A percentile compares a stretch with the other conserved stretches of the same genome.
These are phyloP conservation scores for Paraleonurus japonicus DNA, from an alignment of 257 asterid species.

Conservation along the genomic window DNA sequence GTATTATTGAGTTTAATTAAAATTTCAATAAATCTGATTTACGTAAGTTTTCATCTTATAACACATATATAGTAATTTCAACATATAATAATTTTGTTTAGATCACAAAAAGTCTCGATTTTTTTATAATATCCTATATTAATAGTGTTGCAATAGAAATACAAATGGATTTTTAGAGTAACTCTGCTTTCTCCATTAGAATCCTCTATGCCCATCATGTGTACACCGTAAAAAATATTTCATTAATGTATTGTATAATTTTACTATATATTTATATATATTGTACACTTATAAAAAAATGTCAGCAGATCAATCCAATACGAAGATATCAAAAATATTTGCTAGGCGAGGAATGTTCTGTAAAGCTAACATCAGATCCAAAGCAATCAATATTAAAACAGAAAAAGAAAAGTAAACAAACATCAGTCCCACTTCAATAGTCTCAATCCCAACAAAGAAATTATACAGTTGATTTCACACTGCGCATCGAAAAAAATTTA, in stretches of 20 bases:
- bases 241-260: background rate
- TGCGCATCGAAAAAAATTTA: no score
- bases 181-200: no score
- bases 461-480: background rate
- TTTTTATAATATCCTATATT: no score
- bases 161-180: background rate
- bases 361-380: conserved; percentile 51
- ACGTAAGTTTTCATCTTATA: no score
- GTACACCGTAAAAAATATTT: no score
- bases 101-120: no score
- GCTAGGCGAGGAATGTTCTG: conserved; percentile 34
- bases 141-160: background rate
- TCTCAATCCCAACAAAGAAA: background rate
- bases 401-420: conserved; percentile 20
- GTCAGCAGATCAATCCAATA: background rate
- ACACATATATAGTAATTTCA: no score
- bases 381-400: conserved; percentile 30
- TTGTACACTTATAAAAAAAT: background rate
- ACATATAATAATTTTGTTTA: no score
- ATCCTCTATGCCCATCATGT: no score
- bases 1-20: no score
- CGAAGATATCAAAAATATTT: background rate
- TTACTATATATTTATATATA: background rate
- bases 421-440: conserved; percentile 32
- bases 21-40: no score